A percentile compares a stretch with the other conserved stretches of the same genome.
phyloP scores from a whole-genome alignment of 805 yeast genomes.

The Myxozyma vanderwaltii region DNA sequence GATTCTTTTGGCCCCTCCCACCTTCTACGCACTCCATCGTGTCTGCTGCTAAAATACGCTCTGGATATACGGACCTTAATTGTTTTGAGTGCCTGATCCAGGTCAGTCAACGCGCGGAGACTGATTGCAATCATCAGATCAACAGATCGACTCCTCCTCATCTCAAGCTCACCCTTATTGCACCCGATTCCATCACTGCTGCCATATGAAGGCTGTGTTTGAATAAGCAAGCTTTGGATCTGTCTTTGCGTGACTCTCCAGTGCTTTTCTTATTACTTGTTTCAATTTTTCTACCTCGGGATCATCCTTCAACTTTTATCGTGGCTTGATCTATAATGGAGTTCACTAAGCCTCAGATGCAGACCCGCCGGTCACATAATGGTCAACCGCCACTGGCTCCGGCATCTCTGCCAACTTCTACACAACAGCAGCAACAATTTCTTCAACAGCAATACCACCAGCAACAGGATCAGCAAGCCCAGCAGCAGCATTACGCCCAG shows the following conservation, averaged over 20 bases:
- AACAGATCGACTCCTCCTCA: neutral
- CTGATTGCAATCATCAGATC: neutral
- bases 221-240: neutral
- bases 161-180: neutral
- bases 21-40: too few species aligned
- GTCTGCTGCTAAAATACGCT: too few species aligned
- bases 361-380: slow-evolving; percentile 17
- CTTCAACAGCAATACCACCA: slow-evolving; percentile 1
- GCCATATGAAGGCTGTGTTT: neutral
- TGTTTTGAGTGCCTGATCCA: too few species aligned
- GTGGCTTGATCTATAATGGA: slow-evolving; percentile 7
- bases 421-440: slow-evolving; percentile 11
- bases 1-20: too few species aligned
- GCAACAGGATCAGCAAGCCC: slow-evolving; percentile 5
- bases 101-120: too few species aligned
- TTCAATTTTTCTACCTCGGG: neutral
- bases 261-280: neutral
- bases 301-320: neutral
- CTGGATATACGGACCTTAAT: too few species aligned
- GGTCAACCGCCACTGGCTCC: slow-evolving; percentile 1
- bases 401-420: neutral
- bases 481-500: slow-evolving; percentile 6
- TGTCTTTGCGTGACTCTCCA: neutral
- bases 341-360: slow-evolving; percentile 16
- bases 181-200: neutral